Evolutionary conservation across 208 protist species (phyloP), one percentile per base, ranked within the genome.

Genomic region (Crithidia acanthocephali): DNA sequence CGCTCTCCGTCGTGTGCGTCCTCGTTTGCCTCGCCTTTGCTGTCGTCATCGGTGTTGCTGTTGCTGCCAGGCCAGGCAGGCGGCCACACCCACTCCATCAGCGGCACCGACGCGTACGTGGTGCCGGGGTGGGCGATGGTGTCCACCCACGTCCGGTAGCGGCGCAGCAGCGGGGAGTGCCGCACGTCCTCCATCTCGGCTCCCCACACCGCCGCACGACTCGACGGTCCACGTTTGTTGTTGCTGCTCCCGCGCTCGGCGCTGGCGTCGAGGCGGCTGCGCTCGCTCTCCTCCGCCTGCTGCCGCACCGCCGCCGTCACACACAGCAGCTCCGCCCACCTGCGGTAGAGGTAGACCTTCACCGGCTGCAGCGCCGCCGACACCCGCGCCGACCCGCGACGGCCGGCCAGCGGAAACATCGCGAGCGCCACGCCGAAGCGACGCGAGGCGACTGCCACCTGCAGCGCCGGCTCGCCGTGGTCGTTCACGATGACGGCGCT

Each of bases 371-470:
- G 72, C 10, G 58, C 25, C 2, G 65, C 28, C 15, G 72, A 72
- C 32, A 78, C 65, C 5, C 72, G 72, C 5, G 72, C 72, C 11
- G 27, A 28, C 9, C 56, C 56, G 22, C 61, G 68, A 27, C 80
- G 80, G 0, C 75, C 70, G 3, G 60, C 42, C 11, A 81, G 62
- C 1, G 80, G 80, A 25, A 85, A 85, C 61, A 71, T 22, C 22
- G 67, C 60, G 0, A 81, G 33, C 5, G 71, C 80, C 30, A 85
- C 78, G 15, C 80, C 80, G 27, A 73, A 73, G 45, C 67, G 61
- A 11, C 80, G 74, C 2, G 80, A 80, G 15, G 74, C 67, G n/a
- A 76, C 63, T 10, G 80, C 74, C 27, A 85, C 75, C 48, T 70
- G 80, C 61, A 85, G 25, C 22, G 68, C 58, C 22, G 72, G 72